phyloP scores from a whole-genome alignment of 2,329 filamentous ascomycete genomes.

The Albophoma yamanashiensis region DNA sequence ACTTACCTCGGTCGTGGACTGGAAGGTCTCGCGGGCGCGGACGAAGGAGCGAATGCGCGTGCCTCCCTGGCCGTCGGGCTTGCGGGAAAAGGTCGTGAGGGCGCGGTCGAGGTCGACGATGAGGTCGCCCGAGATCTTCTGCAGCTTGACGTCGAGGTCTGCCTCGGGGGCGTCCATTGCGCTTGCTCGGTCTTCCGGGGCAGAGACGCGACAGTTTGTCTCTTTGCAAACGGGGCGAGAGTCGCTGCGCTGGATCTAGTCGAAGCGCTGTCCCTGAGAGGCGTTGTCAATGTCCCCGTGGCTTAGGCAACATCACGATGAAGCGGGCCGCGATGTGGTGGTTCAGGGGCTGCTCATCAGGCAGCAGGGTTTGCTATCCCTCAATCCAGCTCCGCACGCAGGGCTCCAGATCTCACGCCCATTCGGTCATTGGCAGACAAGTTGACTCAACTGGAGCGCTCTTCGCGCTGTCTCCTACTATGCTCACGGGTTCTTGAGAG shows the following conservation, averaged over 20 bases:
- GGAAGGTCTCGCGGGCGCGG: slow-evolving; percentile 35
- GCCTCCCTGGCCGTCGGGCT: slow-evolving; percentile 32
- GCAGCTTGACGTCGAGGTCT: slow-evolving; percentile 51
- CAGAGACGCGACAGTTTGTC: neutral
- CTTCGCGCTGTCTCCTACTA: neutral
- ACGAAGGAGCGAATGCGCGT: slow-evolving; percentile 36
- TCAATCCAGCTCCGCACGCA: neutral
- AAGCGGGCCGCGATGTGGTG: neutral
- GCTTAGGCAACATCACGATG: neutral
- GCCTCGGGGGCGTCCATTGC: slow-evolving; percentile 50
- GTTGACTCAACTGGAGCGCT: neutral
- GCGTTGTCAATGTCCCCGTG: neutral
- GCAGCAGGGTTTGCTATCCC: neutral
- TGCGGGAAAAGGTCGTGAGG: slow-evolving; percentile 41
- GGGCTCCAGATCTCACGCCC: no score
- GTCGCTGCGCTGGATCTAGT: neutral
- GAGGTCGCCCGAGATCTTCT: slow-evolving; percentile 48
- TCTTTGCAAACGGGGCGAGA: neutral
- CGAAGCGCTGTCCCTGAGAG: neutral
- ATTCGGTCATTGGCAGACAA: no score
- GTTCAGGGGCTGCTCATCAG: neutral
- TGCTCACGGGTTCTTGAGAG: neutral
- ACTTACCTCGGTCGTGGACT: slow-evolving; percentile 35
- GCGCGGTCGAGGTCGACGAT: slow-evolving; percentile 46
- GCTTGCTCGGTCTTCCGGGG: neutral